Evolutionary conservation across 1,284 basidiomycete species (phyloP), one percentile per base, ranked within the genome.

Genomic region (Athelia sp.): DNA sequence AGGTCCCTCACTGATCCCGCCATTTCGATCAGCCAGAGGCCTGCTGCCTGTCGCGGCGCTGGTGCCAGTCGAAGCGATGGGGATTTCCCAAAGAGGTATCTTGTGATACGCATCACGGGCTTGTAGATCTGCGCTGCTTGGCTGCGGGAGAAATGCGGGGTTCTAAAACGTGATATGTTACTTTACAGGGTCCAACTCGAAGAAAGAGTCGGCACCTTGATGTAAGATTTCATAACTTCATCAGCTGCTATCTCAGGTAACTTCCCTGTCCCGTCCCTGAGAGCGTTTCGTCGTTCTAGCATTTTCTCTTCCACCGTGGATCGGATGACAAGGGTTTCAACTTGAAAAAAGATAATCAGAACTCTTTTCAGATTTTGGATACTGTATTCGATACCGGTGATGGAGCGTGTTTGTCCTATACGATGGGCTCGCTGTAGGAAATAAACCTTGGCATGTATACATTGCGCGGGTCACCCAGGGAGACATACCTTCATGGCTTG

Each of bases 261-360:
- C 62, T 81, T 81, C 53, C 72, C 72, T n/a, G 68, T 62, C 31
- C 63, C 70, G 31, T 64, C 67, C 59, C 78, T 78, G 4, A 87
- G 62, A 2, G 70, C 64, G 29, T 75, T 71, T 47, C 82, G 76
- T 32, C 89, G 74, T 17, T 72, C 60, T 15, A 91, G 76, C 75
- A 93, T 90, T 45, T 80, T 78, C 67, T 93, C 87, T 62, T 93
- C 91, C 2, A 82, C 81, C 0, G 91, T 92, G 2, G 73, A 77
- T 47, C 83, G 76, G 48, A 91, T 90, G 2, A 83, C 87, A 3
- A 94, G 70, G 0, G 87, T 91, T 68, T 90, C 87, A 14, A 93
- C 88, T 80, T 57, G n/a, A 51, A 45, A 24, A 10, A 31, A 43
- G 11, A 42, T 35, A 3, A 18, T 13, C 26, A 11, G n/a, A 24